These are phyloP conservation scores for Leccinum obscurum DNA, from an alignment of 768 basidiomycete species.

Conservation along the genomic window DNA sequence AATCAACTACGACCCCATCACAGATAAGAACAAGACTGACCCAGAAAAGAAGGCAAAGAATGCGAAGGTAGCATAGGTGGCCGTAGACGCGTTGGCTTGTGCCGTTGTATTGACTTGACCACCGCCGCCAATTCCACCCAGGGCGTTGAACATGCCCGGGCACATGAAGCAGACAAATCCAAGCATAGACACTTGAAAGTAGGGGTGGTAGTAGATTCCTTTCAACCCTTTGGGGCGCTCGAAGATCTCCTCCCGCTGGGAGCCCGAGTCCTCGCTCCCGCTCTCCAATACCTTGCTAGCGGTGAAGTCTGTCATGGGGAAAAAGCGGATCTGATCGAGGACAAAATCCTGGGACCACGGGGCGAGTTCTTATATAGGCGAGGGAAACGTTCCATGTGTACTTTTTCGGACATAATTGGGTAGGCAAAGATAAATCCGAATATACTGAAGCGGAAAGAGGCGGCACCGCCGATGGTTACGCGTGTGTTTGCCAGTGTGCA, in stretches of 20 bases:
- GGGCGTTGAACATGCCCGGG: constrained; percentile 74
- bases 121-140: constrained; percentile 78
- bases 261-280: constrained; percentile 32
- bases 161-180: constrained; percentile 67
- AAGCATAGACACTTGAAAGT: constrained; percentile 49
- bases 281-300: constrained; percentile 25
- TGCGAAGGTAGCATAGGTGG: constrained; percentile 67
- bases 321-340: background rate
- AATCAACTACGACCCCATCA: background rate
- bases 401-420: constrained; percentile 16
- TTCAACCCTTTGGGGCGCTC: constrained; percentile 51
- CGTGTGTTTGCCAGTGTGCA: background rate
- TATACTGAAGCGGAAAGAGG: background rate
- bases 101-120: constrained; percentile 69
- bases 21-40: constrained; percentile 36
- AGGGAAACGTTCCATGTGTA: background rate
- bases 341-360: background rate
- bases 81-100: constrained; percentile 67
- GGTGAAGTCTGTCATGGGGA: constrained; percentile 17
- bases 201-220: constrained; percentile 58
- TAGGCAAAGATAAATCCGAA: background rate
- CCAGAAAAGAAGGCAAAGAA: constrained; percentile 68
- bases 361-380: constrained; percentile 17
- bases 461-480: background rate
- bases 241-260: constrained; percentile 34